Evolutionary conservation across 805 yeast genomes (phyloP), one percentile per base, ranked within the genome.

Genomic region (Alloascoidea hylecoeti): DNA sequence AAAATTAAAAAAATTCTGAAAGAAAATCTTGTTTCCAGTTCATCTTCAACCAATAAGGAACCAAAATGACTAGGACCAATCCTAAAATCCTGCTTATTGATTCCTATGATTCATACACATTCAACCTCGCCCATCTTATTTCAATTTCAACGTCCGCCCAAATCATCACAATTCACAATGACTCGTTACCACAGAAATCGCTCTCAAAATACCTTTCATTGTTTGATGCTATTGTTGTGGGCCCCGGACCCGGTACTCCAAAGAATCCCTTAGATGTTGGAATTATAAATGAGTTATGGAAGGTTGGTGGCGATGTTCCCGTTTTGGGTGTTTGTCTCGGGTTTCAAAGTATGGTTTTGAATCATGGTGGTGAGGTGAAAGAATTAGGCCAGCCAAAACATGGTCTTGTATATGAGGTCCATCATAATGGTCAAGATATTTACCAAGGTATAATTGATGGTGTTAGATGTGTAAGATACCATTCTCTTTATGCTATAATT

Each of bases 161-260:
- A n/a, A 78, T 76, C 2, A 51, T 62, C 32, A 72, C 78, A 4
- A 70, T 78, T 23, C 81, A 75, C 49, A 76, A 78, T 52, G 85
- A 81, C 49, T 57, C 36, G 6, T 42, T 53, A 32, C 9, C n/a
- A 23, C 30, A 23, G n/a, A 63, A 62, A 19, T n/a, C n/a, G n/a
- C 60, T 80, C 36, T 46, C 47, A 4, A 41, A 49, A 1, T 63
- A 68, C 41, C 50, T 83, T 15, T 61, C 65, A 0, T 50, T 61
- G 4, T 75, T 84, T 46, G 84, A 81, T 41, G 85, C 85, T 23
- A 64, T 92, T 2, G 74, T 92, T 0, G 66, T 92, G 5, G 98
- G 98, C 0, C 99, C 99, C 0, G 99, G 99, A 0, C 99, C 99
- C 0, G 99, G 99, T 0, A 74, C 82, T 47, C 98, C 98, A 0